Percentiles rank a stretch among this genome's conserved stretches.
Evolutionary conservation across 768 basidiomycete genomes (phyloP).

Genomic region (Suillus occidentalis): DNA sequence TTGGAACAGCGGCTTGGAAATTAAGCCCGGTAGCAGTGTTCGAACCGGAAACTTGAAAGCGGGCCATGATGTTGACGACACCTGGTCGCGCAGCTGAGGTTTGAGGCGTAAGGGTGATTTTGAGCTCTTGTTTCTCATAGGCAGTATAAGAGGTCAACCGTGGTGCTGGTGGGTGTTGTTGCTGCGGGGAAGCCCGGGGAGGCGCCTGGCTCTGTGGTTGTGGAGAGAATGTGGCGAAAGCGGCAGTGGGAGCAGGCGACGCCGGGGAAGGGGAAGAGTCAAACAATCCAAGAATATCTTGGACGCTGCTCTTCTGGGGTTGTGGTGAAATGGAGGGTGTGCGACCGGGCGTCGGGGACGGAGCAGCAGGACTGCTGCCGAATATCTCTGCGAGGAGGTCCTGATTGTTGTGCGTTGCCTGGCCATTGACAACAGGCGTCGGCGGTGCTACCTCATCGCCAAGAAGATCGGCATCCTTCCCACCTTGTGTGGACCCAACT

Average conservation of each 20-base stretch:
- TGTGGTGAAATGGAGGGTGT: constrained; percentile 42
- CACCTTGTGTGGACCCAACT: constrained; percentile 84
- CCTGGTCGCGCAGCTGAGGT: constrained; percentile 80
- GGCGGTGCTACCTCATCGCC: constrained; percentile 68
- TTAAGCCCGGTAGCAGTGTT: constrained; percentile 63
- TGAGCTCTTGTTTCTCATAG: constrained; percentile 89
- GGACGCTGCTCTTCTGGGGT: constrained; percentile 60
- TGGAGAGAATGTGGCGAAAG: constrained; percentile 35
- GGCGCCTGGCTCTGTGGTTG: constrained; percentile 39
- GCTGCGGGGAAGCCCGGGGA: constrained; percentile 33
- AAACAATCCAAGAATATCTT: constrained; percentile 93
- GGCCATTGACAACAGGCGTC: constrained; percentile 42
- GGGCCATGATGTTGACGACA: constrained; percentile 85
- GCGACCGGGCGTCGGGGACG: constrained; percentile 31
- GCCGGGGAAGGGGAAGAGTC: constrained; percentile 45
- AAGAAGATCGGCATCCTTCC: constrained; percentile 81
- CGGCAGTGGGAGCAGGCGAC: constrained; percentile 21
- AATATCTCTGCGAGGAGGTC: constrained; percentile 94
- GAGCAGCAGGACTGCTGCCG: constrained; percentile 45
- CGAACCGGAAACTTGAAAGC: constrained; percentile 71
- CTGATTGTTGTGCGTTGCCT: constrained; percentile 62
- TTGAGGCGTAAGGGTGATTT: constrained; percentile 88
- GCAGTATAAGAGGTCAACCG: constrained; percentile 76
- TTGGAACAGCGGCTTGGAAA: constrained; percentile 98
- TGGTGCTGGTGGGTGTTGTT: constrained; percentile 41